Evolutionary conservation across 805 yeast species (phyloP).

Genomic region (Phaffomyces antillensis): DNA sequence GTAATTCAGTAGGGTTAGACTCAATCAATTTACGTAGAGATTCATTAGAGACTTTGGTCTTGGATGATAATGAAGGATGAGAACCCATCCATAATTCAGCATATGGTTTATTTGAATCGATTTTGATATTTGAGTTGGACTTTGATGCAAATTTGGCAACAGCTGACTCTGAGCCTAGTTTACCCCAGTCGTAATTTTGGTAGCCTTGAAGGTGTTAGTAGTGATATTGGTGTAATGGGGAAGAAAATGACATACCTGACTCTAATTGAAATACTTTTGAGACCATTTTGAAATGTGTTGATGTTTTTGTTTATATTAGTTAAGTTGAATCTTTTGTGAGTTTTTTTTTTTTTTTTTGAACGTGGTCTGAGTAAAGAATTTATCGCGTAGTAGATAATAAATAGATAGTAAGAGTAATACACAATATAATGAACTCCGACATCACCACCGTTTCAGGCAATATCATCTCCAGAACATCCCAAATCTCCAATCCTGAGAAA

Average conservation of each 20-base stretch:
- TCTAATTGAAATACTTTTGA: constrained; percentile 32
- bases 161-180: constrained; percentile 74
- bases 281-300: constrained; percentile 18
- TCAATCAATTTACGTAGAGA: constrained; percentile 62
- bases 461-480: constrained; percentile 38
- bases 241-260: constrained; percentile 27
- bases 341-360: neutral
- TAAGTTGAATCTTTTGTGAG: neutral
- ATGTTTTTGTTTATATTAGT: neutral
- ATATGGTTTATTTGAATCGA: constrained; percentile 77
- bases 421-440: constrained; percentile 19
- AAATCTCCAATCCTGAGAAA: constrained; percentile 34
- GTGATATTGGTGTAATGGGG: neutral
- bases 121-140: constrained; percentile 52
- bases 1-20: constrained; percentile 46
- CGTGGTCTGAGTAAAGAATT: neutral
- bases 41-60: constrained; percentile 38
- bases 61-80: constrained; percentile 87
- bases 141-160: constrained; percentile 82
- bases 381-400: neutral
- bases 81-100: constrained; percentile 99
- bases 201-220: constrained; percentile 32
- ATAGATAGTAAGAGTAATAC: neutral
- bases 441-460: constrained; percentile 47
- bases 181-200: constrained; percentile 86